Conservation (phyloP, 257 asterid genomes). For the Solanum habrochaites region DNA sequence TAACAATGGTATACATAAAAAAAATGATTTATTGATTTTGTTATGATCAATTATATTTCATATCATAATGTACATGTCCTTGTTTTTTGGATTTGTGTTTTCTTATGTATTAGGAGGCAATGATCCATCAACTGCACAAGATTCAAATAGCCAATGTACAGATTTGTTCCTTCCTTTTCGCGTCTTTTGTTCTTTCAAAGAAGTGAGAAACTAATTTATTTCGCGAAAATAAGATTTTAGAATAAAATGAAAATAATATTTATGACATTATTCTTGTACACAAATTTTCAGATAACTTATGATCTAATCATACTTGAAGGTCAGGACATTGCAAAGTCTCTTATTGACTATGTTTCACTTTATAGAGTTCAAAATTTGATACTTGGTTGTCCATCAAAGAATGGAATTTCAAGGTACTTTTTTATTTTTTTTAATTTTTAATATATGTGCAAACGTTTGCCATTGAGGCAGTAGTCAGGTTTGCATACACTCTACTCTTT, state of each 20-base stretch:
- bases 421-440: neutral
- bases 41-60: neutral
- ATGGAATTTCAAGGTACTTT: constrained; percentile 1
- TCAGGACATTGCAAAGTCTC: constrained; percentile 5
- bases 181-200: neutral
- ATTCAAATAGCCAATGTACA: neutral
- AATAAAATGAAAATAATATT: neutral
- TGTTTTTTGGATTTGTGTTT: neutral
- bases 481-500: neutral
- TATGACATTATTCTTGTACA: neutral
- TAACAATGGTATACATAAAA: neutral
- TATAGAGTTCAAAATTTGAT: constrained; percentile 8
- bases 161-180: constrained; percentile 9
- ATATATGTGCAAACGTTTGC: neutral
- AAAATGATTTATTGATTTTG: neutral
- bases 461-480: neutral
- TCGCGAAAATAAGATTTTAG: neutral
- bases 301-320: constrained; percentile 1
- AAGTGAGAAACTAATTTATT: neutral
- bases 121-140: neutral
- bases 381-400: constrained; percentile 2
- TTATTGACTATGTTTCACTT: neutral
- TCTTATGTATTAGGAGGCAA: neutral
- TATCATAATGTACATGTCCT: neutral
- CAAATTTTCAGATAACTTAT: neutral